These are phyloP conservation scores for Metschnikowia lochheadii DNA, from an alignment of 805 yeast genomes.

Conservation along the genomic window DNA sequence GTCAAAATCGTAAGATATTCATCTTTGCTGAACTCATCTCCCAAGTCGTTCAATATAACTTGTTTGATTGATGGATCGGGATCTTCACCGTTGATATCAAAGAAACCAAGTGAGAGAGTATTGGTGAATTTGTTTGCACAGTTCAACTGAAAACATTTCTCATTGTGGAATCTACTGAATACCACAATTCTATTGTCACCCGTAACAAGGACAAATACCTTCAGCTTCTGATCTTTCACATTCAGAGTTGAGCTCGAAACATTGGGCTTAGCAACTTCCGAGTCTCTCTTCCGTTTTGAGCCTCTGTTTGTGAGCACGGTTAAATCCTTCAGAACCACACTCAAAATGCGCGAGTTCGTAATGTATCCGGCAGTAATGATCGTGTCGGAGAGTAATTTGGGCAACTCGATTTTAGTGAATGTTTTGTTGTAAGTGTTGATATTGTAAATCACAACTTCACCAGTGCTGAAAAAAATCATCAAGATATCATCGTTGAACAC, in stretches of 20 bases:
- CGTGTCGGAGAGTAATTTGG: conserved; percentile 40
- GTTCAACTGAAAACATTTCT: conserved; percentile 50
- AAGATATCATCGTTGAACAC: conserved; percentile 59
- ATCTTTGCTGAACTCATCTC: conserved; percentile 50
- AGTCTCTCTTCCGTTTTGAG: conserved; percentile 27
- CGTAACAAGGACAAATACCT: conserved; percentile 61
- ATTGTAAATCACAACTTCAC: conserved; percentile 58
- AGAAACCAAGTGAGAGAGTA: conserved; percentile 38
- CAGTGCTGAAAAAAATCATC: conserved; percentile 60
- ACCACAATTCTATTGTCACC: conserved; percentile 72
- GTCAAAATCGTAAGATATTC: conserved; percentile 71
- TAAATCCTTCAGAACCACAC: conserved; percentile 34
- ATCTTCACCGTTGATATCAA: conserved; percentile 48
- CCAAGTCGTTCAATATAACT: conserved; percentile 57
- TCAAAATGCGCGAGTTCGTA: conserved; percentile 46
- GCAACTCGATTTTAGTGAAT: conserved; percentile 33
- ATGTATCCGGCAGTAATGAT: conserved; percentile 71
- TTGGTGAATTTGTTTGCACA: conserved; percentile 47
- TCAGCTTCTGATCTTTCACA: conserved; percentile 26
- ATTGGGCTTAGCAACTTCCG: conserved; percentile 3
- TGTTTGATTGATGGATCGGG: conserved; percentile 78
- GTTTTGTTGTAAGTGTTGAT: conserved; percentile 37
- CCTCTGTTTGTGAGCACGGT: conserved; percentile 25
- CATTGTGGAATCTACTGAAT: conserved; percentile 52
- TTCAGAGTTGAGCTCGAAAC: background rate